These are phyloP conservation scores for Leccinum subspadiceum DNA, from an alignment of 1,284 basidiomycete genomes.

Conservation along the genomic window DNA sequence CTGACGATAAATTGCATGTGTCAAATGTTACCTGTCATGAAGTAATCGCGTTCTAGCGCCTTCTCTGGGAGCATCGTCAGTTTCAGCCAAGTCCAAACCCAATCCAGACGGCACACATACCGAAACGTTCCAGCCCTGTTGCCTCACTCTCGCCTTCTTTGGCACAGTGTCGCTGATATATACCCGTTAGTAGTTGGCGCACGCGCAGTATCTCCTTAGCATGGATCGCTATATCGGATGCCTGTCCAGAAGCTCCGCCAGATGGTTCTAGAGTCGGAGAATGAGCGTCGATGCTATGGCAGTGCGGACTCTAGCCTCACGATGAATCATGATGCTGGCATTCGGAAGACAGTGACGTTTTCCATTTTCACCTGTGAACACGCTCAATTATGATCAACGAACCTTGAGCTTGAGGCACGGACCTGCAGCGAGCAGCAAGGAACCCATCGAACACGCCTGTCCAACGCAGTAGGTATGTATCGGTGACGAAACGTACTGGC, in stretches of 20 bases:
- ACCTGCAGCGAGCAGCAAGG: constrained; percentile 83
- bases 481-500: constrained; percentile 85
- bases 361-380: constrained; percentile 63
- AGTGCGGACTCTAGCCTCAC: constrained; percentile 47
- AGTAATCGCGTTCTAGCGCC: constrained; percentile 91
- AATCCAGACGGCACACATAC: constrained; percentile 43
- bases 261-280: constrained; percentile 70
- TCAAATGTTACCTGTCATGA: constrained; percentile 75
- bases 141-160: constrained; percentile 62
- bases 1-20: constrained; percentile 18
- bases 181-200: constrained; percentile 75
- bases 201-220: constrained; percentile 91
- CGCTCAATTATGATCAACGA: constrained; percentile 14
- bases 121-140: constrained; percentile 72
- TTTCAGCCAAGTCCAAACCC: constrained; percentile 16
- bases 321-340: constrained; percentile 95
- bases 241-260: constrained; percentile 90
- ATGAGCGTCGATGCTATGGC: constrained; percentile 13
- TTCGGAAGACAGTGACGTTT: constrained; percentile 89
- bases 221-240: constrained; percentile 91
- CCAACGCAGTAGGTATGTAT: constrained; percentile 95
- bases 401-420: constrained; percentile 17
- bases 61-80: constrained; percentile 52
- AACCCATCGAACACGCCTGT: constrained; percentile 92
- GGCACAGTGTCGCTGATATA: constrained; percentile 81